phyloP scores from a whole-genome alignment of 148 eudicot genomes.

The Silene conica region DNA sequence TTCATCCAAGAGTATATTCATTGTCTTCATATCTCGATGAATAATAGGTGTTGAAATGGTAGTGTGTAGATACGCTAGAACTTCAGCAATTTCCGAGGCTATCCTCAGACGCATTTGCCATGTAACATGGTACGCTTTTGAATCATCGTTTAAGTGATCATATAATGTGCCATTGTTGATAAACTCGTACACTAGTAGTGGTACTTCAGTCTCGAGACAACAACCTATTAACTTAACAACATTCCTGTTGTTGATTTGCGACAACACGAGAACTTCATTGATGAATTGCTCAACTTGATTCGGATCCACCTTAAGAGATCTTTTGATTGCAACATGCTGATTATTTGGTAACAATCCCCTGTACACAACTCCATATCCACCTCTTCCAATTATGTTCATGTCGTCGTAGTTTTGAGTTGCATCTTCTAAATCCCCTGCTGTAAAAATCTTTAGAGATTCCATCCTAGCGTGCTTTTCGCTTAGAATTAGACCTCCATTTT shows the following conservation, averaged over 20 bases:
- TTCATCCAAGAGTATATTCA: conserved; percentile 21
- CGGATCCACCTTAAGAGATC: conserved; percentile 18
- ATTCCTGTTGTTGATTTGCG: conserved; percentile 22
- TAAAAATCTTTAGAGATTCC: conserved; percentile 15
- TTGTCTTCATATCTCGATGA: conserved; percentile 27
- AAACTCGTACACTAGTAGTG: conserved; percentile 20
- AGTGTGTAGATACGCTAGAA: conserved; percentile 22
- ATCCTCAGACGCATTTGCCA: conserved; percentile 21
- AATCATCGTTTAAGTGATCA: conserved; percentile 18
- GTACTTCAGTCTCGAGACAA: conserved; percentile 26
- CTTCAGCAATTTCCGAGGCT: conserved; percentile 25
- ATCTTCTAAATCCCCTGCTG: conserved; percentile 4
- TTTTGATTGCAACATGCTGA: conserved; percentile 26
- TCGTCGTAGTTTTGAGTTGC: conserved; percentile 25
- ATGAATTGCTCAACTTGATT: conserved; percentile 24
- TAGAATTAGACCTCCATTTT: conserved; percentile 22
- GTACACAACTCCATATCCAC: conserved; percentile 15
- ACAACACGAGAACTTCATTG: conserved; percentile 18
- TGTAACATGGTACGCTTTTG: neutral
- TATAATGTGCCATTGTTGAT: conserved; percentile 25
- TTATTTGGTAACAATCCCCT: neutral
- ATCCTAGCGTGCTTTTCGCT: neutral
- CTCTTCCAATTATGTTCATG: conserved; percentile 13
- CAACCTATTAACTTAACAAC: conserved; percentile 27
- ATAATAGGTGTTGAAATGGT: conserved; percentile 24